These are phyloP conservation scores for Samsoniella hepiali DNA, from an alignment of 2,329 filamentous ascomycete genomes.

Conservation along the genomic window DNA sequence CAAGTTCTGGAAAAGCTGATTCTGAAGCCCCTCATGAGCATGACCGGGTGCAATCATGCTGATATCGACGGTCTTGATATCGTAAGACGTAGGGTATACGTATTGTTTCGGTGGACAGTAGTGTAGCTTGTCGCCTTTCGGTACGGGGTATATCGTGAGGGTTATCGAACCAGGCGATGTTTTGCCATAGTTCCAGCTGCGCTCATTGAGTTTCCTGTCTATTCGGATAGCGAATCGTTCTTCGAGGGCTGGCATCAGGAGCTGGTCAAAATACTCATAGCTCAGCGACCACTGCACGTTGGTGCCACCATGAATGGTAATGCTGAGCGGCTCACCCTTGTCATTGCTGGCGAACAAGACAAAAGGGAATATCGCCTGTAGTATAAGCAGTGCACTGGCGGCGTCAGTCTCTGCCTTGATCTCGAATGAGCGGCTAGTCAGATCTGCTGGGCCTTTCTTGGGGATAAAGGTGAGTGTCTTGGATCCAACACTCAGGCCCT, in stretches of 20 bases:
- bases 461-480: constrained; percentile 48
- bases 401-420: constrained; percentile 49
- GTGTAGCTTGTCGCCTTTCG: constrained; percentile 35
- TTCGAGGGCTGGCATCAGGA: constrained; percentile 54
- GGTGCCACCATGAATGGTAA: constrained; percentile 56
- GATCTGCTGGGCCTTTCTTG: constrained; percentile 34
- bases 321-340: constrained; percentile 40
- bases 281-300: constrained; percentile 56
- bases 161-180: constrained; percentile 40
- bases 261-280: constrained; percentile 62
- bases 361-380: constrained; percentile 60
- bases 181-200: constrained; percentile 52
- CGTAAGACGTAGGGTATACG: constrained; percentile 28
- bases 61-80: constrained; percentile 47
- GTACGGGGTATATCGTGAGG: constrained; percentile 39
- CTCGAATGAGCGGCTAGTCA: constrained; percentile 42
- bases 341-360: constrained; percentile 52
- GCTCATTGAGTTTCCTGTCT: constrained; percentile 41
- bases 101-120: constrained; percentile 29
- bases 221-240: constrained; percentile 47
- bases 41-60: constrained; percentile 48
- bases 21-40: constrained; percentile 42
- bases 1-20: constrained; percentile 39
- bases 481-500: constrained; percentile 51
- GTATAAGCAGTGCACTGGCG: constrained; percentile 54